phyloP scores from a whole-genome alignment of 1,284 basidiomycete species.

The Pisolithus thermaeus region DNA sequence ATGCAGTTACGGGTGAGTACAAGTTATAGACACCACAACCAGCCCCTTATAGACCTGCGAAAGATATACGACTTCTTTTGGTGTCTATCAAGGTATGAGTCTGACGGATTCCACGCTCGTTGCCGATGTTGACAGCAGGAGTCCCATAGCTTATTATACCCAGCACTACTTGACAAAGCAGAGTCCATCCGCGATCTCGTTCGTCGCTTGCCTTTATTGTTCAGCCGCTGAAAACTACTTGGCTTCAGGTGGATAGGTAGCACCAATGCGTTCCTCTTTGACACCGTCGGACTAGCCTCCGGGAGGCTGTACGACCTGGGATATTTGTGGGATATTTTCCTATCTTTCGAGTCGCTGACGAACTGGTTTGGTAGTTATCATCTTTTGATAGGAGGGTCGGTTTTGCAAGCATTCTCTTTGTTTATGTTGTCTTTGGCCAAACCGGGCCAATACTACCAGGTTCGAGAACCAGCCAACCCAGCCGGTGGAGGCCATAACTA shows the following conservation, averaged over 20 bases:
- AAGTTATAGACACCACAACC: not conserved
- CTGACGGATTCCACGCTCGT: not conserved
- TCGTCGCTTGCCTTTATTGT: not conserved
- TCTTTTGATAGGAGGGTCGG: constrained; percentile 22
- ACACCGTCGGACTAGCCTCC: constrained; percentile 30
- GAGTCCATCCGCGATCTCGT: constrained; percentile 32
- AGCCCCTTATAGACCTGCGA: not conserved
- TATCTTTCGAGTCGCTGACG: not conserved
- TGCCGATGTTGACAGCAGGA: not conserved
- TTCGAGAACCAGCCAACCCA: constrained; percentile 3
- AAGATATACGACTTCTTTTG: not conserved
- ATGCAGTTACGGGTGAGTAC: not conserved
- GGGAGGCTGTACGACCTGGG: constrained; percentile 33
- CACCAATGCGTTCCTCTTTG: constrained; percentile 35
- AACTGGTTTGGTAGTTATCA: constrained; percentile 16
- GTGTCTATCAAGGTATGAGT: not conserved
- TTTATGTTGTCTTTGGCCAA: constrained; percentile 34
- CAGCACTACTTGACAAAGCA: not conserved
- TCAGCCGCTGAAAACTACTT: not conserved
- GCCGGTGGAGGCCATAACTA: not conserved
- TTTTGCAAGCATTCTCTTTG: constrained; percentile 26
- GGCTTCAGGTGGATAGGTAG: constrained; percentile 45
- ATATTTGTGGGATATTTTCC: constrained; percentile 24
- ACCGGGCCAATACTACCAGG: constrained; percentile 30
- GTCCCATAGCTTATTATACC: not conserved